Evolutionary conservation across 2,329 filamentous ascomycete species (phyloP).

Genomic region (Fusarium anthophilum): DNA sequence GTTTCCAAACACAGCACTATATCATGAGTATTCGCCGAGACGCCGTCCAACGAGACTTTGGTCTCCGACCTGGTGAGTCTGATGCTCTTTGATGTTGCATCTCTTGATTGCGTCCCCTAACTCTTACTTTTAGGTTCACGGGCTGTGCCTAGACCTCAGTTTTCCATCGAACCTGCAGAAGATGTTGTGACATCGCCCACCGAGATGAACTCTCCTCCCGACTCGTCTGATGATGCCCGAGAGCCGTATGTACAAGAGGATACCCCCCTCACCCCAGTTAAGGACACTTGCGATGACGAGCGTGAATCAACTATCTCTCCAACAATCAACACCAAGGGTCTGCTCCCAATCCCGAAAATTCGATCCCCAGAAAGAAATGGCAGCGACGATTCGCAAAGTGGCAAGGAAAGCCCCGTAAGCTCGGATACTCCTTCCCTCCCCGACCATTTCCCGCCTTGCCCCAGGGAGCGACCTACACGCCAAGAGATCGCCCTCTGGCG

Average conservation of each 20-base stretch:
- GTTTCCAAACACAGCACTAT: not conserved
- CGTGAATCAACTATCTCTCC: not conserved
- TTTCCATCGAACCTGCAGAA: conserved; percentile 1
- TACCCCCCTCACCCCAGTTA: not conserved
- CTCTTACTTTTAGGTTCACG: not conserved
- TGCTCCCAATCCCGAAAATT: not conserved
- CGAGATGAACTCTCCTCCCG: not conserved
- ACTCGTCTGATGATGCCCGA: not conserved
- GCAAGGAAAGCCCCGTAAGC: not conserved
- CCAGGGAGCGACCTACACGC: conserved; percentile 7
- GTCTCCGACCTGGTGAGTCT: conserved; percentile 13
- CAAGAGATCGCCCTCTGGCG: conserved; percentile 28
- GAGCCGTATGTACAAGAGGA: not conserved
- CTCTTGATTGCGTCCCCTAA: not conserved
- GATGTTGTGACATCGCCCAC: not conserved
- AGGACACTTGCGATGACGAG: not conserved
- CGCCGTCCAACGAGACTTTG: conserved; percentile 14
- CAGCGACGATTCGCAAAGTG: conserved; percentile 11
- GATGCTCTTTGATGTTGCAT: not conserved
- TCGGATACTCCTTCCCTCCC: not conserved
- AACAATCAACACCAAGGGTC: not conserved
- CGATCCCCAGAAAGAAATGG: not conserved
- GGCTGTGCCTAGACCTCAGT: not conserved
- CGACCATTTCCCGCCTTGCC: conserved; percentile 21
- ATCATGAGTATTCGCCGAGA: conserved; percentile 8